Evolutionary conservation across 495 filamentous ascomycete genomes (phyloP).

Genomic region (Penicillium alfredii): DNA sequence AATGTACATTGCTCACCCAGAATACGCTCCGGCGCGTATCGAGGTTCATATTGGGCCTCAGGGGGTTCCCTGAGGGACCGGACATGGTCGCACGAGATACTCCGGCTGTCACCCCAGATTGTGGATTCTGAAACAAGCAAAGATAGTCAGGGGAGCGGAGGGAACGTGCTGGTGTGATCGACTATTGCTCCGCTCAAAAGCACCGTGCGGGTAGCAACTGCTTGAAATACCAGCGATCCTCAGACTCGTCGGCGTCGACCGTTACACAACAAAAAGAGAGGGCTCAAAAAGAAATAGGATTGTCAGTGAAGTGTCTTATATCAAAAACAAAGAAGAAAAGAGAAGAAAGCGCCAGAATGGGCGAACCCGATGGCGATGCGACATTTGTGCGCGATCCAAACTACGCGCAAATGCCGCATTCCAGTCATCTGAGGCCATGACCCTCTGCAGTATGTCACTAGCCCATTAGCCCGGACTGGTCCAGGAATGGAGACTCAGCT

Average conservation of each 20-base stretch:
- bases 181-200: no score
- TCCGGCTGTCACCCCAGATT: no score
- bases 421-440: conserved; percentile 14
- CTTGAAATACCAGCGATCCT: no score
- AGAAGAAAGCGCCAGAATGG: conserved; percentile 16
- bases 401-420: conserved; percentile 44
- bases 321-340: conserved; percentile 9
- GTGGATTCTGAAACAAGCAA: no score
- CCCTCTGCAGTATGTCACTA: conserved; percentile 11
- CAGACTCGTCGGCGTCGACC: no score
- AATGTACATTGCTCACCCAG: conserved; percentile 48
- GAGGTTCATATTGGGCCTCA: conserved; percentile 2
- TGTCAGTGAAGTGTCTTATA: conserved; percentile 2
- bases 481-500: no score
- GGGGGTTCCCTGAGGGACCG: conserved; percentile 4
- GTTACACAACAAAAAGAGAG: no score
- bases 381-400: conserved; percentile 35
- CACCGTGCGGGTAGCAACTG: no score
- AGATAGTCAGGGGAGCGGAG: no score
- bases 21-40: conserved; percentile 29
- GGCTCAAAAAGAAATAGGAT: conserved; percentile 6
- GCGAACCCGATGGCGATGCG: conserved; percentile 21
- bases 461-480: no score
- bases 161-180: no score
- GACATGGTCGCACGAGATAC: conserved; percentile 9